phyloP scores from a whole-genome alignment of 140 eudicot genomes.

The Stevia rebaudiana region DNA sequence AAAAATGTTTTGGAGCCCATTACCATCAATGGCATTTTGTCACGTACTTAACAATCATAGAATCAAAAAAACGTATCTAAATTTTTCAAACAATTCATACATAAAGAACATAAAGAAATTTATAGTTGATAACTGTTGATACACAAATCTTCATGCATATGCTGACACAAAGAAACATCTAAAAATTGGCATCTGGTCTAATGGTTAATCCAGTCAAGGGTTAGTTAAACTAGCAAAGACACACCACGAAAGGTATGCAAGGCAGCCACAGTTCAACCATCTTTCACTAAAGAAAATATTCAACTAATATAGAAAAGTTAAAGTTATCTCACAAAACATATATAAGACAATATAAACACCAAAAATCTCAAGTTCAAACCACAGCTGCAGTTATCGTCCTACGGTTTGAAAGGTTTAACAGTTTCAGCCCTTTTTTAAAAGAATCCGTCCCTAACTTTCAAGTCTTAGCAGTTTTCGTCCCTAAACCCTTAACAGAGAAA shows the following conservation, averaged over 20 bases:
- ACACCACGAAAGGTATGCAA: background rate
- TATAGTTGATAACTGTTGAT: background rate
- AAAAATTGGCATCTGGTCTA: background rate
- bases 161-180: background rate
- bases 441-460: too few relatives aligned
- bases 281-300: background rate
- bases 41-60: too few relatives aligned
- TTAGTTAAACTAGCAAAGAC: conserved; percentile 6
- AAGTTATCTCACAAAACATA: conserved; percentile 9
- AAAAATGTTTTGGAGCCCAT: background rate
- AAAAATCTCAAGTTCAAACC: background rate
- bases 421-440: too few relatives aligned
- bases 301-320: background rate
- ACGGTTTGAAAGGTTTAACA: too few relatives aligned
- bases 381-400: background rate
- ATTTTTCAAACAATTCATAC: background rate
- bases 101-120: background rate
- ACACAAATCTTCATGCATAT: conserved; percentile 8
- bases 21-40: background rate
- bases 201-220: too few relatives aligned
- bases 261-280: conserved; percentile 2
- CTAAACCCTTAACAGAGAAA: too few relatives aligned
- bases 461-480: too few relatives aligned
- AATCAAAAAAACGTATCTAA: background rate
- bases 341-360: background rate